A percentile compares a stretch with the other conserved stretches of the same genome.
These are phyloP conservation scores for Monosporozyma servazzii DNA, from an alignment of 805 yeast species.

Conservation along the genomic window DNA sequence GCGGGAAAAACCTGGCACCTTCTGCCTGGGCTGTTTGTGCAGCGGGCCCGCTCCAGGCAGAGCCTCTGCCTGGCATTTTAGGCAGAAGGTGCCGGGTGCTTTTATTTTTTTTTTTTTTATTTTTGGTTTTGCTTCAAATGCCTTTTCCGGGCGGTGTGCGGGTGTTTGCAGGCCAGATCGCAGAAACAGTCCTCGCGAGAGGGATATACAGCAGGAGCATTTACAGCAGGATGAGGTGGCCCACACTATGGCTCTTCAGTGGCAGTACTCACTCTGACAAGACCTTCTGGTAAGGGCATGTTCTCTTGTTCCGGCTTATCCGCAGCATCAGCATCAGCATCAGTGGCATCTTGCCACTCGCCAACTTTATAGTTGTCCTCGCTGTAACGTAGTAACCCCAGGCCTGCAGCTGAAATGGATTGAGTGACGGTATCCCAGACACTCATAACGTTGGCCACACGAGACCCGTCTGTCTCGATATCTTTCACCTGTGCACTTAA, in stretches of 20 bases:
- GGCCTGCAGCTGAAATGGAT: constrained; percentile 27
- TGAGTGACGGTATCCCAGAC: constrained; percentile 28
- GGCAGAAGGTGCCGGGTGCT: too few relatives aligned
- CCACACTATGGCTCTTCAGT: not conserved
- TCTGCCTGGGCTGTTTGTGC: too few relatives aligned
- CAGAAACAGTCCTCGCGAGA: not conserved
- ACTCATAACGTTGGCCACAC: constrained; percentile 20
- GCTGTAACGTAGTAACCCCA: constrained; percentile 24
- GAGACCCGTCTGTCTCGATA: constrained; percentile 21
- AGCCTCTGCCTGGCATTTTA: too few relatives aligned
- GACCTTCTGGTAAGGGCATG: constrained; percentile 53
- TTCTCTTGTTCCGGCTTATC: constrained; percentile 25
- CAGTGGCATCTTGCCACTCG: constrained; percentile 27
- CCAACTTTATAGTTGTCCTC: constrained; percentile 29
- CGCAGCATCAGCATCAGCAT: constrained; percentile 16
- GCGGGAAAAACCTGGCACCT: too few relatives aligned
- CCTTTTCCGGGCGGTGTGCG: too few relatives aligned
- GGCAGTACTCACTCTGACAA: constrained; percentile 41
- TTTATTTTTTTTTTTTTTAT: too few relatives aligned
- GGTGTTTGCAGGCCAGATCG: not conserved
- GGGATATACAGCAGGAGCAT: not conserved
- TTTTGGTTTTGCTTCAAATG: too few relatives aligned
- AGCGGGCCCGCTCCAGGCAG: too few relatives aligned
- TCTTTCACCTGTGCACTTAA: constrained; percentile 19
- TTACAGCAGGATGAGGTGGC: not conserved